Evolutionary conservation across 768 basidiomycete species (phyloP), one percentile per base, ranked within the genome.

Genomic region (Suillus alpinus): DNA sequence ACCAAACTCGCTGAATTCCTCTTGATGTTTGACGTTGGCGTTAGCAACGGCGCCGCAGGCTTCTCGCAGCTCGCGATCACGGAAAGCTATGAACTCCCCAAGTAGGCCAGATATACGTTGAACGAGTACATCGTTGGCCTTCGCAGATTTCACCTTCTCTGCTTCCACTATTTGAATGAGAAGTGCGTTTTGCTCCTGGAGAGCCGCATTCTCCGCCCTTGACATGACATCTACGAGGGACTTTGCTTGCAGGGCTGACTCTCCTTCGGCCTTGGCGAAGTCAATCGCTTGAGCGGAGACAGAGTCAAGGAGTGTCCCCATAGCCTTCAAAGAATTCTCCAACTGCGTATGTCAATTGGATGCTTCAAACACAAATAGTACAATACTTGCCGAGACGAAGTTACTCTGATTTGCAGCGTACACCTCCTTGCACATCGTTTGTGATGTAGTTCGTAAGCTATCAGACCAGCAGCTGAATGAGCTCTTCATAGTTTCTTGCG

Each of bases 41-140:
- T 77, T 76, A 40, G 82, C 79, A 29, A 91, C 75, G 44, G 74
- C 69, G 1, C 75, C 76, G 56, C 92, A 78, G 1, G 85, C 81
- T 31, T 85, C 83, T 43, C 81, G 80, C 57, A 94, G 75, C 20
- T 83, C 84, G 16, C 80, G 77, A 68, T 95, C 89, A 32, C 91
- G 84, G 51, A 87, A 81, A 46, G 81, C 74, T 34, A 87, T 81
- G 71, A 89, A 95, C 31, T 83, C 87, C 12, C 83, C 85, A 2
- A 97, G 75, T 64, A 95, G 78, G 4, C 78, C 78, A 0, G 91
- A 89, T 55, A 96, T 80, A 41, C 86, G 87, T 44, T 88, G 82
- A n/a, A 95, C 73, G 13, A 96, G 72, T 43, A 91, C 88, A 44
- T 87, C 85, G 61, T 86, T 89, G 1, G 89, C 84, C 53, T 80